Percentiles rank a stretch among this genome's conserved stretches.
Conservation (phyloP, 768 basidiomycete species). For the Termitomyces sp. region DNA sequence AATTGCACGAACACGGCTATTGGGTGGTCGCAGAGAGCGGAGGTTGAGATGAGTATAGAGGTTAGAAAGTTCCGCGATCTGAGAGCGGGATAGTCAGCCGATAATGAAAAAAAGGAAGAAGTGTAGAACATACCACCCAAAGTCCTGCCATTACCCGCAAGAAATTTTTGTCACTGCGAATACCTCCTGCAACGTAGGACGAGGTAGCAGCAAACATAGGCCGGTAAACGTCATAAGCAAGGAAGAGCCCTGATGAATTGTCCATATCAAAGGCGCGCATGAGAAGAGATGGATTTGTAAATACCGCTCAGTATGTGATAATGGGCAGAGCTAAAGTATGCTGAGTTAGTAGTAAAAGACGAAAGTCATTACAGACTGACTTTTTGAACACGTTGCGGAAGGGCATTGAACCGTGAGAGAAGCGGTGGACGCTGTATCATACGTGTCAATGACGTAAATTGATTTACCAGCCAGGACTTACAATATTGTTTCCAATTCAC, state of each 20-base stretch:
- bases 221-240: slow-evolving; percentile 79
- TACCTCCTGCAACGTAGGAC: slow-evolving; percentile 54
- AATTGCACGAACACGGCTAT: slow-evolving; percentile 73
- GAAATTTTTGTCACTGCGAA: slow-evolving; percentile 61
- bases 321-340: slow-evolving; percentile 65
- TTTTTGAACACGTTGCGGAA: slow-evolving; percentile 82
- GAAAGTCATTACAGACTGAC: slow-evolving; percentile 36
- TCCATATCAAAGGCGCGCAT: background rate
- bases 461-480: slow-evolving; percentile 25
- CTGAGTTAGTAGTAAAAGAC: background rate
- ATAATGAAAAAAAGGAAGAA: background rate
- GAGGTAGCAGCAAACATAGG: slow-evolving; percentile 68
- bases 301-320: slow-evolving; percentile 77
- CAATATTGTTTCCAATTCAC: slow-evolving; percentile 91
- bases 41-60: slow-evolving; percentile 76
- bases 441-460: background rate
- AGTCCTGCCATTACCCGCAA: slow-evolving; percentile 59
- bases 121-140: slow-evolving; percentile 58
- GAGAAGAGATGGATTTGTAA: background rate
- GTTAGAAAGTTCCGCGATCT: slow-evolving; percentile 88
- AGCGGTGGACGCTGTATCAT: slow-evolving; percentile 73
- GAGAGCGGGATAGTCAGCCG: background rate
- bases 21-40: slow-evolving; percentile 76
- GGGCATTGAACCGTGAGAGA: slow-evolving; percentile 95
- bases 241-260: slow-evolving; percentile 49